Evolutionary conservation across 805 yeast species (phyloP), one percentile per base, ranked within the genome.

Genomic region (Teunomyces pallodes): DNA sequence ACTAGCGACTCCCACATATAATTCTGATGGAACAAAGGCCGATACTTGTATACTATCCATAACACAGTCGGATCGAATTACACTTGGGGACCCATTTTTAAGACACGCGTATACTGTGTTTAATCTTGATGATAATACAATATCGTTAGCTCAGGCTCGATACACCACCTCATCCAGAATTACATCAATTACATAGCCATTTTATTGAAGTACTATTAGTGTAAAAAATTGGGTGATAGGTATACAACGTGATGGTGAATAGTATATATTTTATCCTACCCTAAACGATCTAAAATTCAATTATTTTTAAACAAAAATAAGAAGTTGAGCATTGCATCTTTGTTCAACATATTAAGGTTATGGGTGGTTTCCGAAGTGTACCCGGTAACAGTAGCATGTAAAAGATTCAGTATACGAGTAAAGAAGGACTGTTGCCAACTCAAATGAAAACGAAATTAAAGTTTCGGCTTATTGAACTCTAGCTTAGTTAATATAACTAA

Each of bases 11-110:
- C 49, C 49, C 8, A 26, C 13, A 14, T 38, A 24, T 12, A 26
- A 13, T 13, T 17, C 41, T 4, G 41, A 38, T 38, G 48, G 42
- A 5, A 13, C 39, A 20, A 33, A 33, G 4, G n/a, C 26, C 9
- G 27, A 27, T 5, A 20, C 4, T n/a, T 46, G 49, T 30, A 30
- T 26, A 8, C 39, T 42, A 20, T 45, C 43, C 3, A 36, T 46
- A 13, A 32, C 43, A 9, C 16, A 35, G 17, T 33, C 42, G 9
- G 17, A 42, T 36, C 14, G 32, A 3, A 46, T 42, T 10, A 49
- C 58, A 16, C 54, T 63, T 43, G 68, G 68, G 5, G 66, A 57
- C 48, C 60, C 58, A 52, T 62, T 64, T 51, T 59, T 64, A 43
- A 55, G 64, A 31, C 48, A 46, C 30, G 59, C 62, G 10, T 64